A percentile compares a stretch with the other conserved stretches of the same genome.
Evolutionary conservation across 352 stramenopile species (phyloP).

Genomic region (Globisporangium abappressorium): DNA sequence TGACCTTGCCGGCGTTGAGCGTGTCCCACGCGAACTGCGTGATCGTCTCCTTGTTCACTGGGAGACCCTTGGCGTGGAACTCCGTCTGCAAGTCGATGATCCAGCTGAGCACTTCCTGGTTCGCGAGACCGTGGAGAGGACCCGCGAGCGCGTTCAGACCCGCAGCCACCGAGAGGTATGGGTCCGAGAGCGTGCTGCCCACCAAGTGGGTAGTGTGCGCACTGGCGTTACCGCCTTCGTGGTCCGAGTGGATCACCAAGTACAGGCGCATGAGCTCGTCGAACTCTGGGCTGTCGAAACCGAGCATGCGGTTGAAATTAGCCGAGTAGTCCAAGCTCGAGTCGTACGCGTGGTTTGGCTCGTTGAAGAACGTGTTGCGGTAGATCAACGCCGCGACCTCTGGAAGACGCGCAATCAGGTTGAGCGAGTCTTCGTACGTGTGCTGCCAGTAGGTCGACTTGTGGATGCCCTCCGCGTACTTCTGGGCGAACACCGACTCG

Average conservation of each 20-base stretch:
- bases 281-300: slow-evolving; percentile 95
- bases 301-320: slow-evolving; percentile 99
- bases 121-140: slow-evolving; percentile 97
- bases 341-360: slow-evolving; percentile 91
- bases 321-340: slow-evolving; percentile 97
- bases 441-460: slow-evolving; percentile 98
- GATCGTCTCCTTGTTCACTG: slow-evolving; percentile 98
- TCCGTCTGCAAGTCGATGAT: slow-evolving; percentile 94
- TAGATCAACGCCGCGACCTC: slow-evolving; percentile 99
- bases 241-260: slow-evolving; percentile 99
- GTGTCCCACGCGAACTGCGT: slow-evolving; percentile 99
- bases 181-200: slow-evolving; percentile 96
- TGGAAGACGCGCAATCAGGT: slow-evolving; percentile 96
- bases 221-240: slow-evolving; percentile 98
- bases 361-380: slow-evolving; percentile 98
- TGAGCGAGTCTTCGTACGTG: slow-evolving; percentile 97
- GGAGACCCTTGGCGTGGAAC: slow-evolving; percentile 95
- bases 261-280: slow-evolving; percentile 99
- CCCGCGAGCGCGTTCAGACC: slow-evolving; percentile 97
- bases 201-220: slow-evolving; percentile 99
- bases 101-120: slow-evolving; percentile 97
- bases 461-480: slow-evolving; percentile 95
- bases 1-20: slow-evolving; percentile 98
- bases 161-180: slow-evolving; percentile 96
- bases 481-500: slow-evolving; percentile 95